phyloP scores from a whole-genome alignment of 78 protist species.

The Dictyostelium purpureum region DNA sequence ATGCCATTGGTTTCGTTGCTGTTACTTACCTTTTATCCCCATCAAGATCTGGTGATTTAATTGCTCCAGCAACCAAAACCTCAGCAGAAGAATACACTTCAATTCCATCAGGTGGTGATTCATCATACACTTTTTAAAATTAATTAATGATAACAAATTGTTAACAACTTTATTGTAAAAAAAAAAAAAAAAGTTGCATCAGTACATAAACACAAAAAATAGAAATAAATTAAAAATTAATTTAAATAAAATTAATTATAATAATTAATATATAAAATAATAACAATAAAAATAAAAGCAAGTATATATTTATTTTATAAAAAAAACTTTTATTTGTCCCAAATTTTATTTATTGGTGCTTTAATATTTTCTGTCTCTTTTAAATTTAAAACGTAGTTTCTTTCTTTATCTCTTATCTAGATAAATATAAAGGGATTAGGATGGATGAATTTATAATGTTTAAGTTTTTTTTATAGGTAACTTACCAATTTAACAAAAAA shows the following conservation, averaged over 20 bases:
- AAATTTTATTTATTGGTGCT: constrained; percentile 4
- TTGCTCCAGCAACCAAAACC: constrained; percentile 13
- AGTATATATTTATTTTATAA: not conserved
- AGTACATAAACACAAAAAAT: not conserved
- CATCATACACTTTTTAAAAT: not conserved
- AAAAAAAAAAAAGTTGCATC: not conserved
- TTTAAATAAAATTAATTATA: not conserved
- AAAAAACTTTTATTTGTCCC: too few relatives aligned
- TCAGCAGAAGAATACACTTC: not conserved
- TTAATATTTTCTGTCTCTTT: not conserved
- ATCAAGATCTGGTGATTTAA: constrained; percentile 54
- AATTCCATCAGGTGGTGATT: not conserved
- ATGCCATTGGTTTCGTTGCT: constrained; percentile 49
- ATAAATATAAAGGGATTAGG: not conserved
- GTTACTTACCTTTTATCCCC: constrained; percentile 62
- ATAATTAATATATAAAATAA: not conserved
- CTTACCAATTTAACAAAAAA: constrained; percentile 54
- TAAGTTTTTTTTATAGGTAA: not conserved
- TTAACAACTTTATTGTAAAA: not conserved
- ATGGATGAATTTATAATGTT: not conserved
- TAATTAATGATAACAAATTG: not conserved
- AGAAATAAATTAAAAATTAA: not conserved
- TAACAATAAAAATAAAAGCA: not conserved
- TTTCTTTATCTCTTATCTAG: constrained; percentile 39
- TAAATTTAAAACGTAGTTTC: constrained; percentile 7